Base-by-base conservation (phyloP, 371 early-diverging fungal genomes). In the Mortierella sp. region DNA sequence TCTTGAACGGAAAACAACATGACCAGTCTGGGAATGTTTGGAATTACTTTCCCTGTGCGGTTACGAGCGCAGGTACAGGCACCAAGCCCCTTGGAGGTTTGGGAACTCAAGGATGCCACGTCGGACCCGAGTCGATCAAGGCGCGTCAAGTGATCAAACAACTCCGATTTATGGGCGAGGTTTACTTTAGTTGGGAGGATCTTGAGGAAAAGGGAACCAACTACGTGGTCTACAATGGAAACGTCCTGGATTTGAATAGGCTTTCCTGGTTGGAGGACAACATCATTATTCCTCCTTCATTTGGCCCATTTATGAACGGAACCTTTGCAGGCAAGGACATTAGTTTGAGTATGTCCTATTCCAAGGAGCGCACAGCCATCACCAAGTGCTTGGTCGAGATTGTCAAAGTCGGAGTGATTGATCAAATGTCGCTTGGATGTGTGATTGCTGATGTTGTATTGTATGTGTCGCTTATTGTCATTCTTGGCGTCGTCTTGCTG, bases 161-260 rank as follows among this genome's bases (percentile, higher is more conserved):
- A 64, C 71, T 75, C 35, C 77, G 47, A 30, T 77, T 57, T 85
- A 89, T 66, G 76, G 88, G 93, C 54, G 87, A 92, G 39, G 86
- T 91, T 4, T 93, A 92, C 77, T 96, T 93, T 70, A 88, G 87
- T 51, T 96, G 95, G 94, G 76, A 87, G 26, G 93, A 94, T 67
- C 83, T 94, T 58, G 78, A 68, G 22, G 74, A 85, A 26, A 57
- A 60, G 10, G 84, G 84, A 2, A 77, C 78, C n/a, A 88, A 90
- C 64, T 85, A 88, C 64, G 89, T 91, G 3, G 93, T 96, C 20
- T 95, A 90, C 83, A 96, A 95, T 71, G 93, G 95, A 78, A 90
- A 88, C 30, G 93, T 95, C 37, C 69, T 92, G 54, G 92, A 92
- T 66, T 64, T 92, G 62, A 74, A 65, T 47, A 78, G 88, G 22